Conservation (phyloP, 805 yeast species). For the Starmerella floris region DNA sequence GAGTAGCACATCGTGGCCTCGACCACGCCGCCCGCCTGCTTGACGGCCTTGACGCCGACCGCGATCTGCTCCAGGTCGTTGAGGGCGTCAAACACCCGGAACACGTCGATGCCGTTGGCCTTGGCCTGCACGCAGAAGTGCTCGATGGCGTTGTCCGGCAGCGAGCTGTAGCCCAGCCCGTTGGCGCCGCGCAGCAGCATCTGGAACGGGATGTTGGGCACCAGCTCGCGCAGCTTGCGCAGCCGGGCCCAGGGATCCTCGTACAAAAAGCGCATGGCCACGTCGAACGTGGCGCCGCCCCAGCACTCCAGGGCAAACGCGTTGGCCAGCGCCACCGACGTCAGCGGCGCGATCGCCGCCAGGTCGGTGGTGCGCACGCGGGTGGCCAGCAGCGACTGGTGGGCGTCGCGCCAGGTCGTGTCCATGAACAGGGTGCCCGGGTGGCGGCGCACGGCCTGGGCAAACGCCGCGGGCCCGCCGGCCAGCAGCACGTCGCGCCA, state of each 20-base stretch:
- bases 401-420: constrained; percentile 99
- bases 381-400: constrained; percentile 92
- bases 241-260: constrained; percentile 99
- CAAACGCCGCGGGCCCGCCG: constrained; percentile 81
- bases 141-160: constrained; percentile 97
- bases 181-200: constrained; percentile 98
- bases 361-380: constrained; percentile 92
- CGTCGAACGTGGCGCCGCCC: constrained; percentile 99
- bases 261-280: constrained; percentile 92
- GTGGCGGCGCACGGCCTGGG: constrained; percentile 69
- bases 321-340: constrained; percentile 77
- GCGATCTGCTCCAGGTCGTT: constrained; percentile 92
- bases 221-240: constrained; percentile 70
- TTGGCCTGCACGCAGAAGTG: constrained; percentile 92
- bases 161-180: constrained; percentile 95
- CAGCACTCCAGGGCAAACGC: constrained; percentile 97
- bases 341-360: constrained; percentile 81
- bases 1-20: constrained; percentile 98
- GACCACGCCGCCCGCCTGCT: constrained; percentile 96
- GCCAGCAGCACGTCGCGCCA: constrained; percentile 82
- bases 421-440: constrained; percentile 90
- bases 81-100: constrained; percentile 94
- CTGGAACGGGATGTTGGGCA: constrained; percentile 98
- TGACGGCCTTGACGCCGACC: constrained; percentile 96
- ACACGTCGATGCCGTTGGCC: constrained; percentile 90